Evolutionary conservation across 306 rosid genomes (phyloP).

Genomic region (Comarum palustre): DNA sequence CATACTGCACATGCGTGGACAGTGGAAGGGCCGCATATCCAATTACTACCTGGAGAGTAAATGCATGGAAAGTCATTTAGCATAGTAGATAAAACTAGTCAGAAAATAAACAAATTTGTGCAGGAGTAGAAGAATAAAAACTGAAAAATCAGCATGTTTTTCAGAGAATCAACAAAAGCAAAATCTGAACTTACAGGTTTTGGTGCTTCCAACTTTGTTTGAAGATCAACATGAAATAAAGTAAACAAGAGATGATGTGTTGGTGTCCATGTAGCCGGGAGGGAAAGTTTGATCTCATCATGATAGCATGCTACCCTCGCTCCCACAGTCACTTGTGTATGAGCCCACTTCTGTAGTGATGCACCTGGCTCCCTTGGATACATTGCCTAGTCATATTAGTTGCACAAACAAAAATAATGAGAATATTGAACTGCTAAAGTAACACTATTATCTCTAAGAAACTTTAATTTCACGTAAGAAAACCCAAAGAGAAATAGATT

Average conservation of each 20-base stretch:
- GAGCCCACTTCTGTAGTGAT: conserved; percentile 71
- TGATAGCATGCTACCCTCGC: conserved; percentile 75
- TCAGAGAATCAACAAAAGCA: conserved; percentile 17
- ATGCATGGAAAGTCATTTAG: conserved; percentile 28
- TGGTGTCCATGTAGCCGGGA: conserved; percentile 96
- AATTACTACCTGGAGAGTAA: conserved; percentile 65
- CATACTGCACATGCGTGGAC: conserved; percentile 95
- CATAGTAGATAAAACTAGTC: conserved; percentile 8
- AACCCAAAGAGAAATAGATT: conserved; percentile 19
- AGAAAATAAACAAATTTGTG: not conserved
- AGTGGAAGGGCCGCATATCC: conserved; percentile 92
- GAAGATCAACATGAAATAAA: conserved; percentile 85
- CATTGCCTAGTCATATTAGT: conserved; percentile 59
- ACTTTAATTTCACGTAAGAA: not conserved
- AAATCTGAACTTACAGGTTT: conserved; percentile 62
- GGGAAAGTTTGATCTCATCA: conserved; percentile 90
- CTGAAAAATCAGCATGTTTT: conserved; percentile 21
- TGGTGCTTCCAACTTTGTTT: conserved; percentile 91
- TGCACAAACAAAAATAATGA: conserved; percentile 9
- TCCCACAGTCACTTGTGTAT: conserved; percentile 89
- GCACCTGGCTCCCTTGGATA: conserved; percentile 75
- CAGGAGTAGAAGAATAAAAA: not conserved
- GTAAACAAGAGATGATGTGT: conserved; percentile 84
- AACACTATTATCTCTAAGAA: conserved; percentile 5
- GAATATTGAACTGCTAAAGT: conserved; percentile 10